These are phyloP conservation scores for Clavispora santaluciae DNA, from an alignment of 805 yeast genomes.

Conservation along the genomic window DNA sequence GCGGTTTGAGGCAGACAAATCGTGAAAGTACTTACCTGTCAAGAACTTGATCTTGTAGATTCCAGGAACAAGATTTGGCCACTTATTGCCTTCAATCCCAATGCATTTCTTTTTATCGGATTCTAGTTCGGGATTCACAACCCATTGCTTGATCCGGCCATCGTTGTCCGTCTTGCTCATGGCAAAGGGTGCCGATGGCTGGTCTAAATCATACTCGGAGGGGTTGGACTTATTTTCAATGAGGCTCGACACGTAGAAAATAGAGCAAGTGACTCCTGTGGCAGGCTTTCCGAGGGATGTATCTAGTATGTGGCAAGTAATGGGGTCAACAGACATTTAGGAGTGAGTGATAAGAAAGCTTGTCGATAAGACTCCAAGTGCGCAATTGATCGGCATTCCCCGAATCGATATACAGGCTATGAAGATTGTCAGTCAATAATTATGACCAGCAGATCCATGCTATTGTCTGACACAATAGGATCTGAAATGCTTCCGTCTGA, in stretches of 20 bases:
- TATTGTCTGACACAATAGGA: not conserved
- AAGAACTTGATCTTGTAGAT: constrained; percentile 72
- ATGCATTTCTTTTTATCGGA: constrained; percentile 11
- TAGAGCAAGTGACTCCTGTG: constrained; percentile 60
- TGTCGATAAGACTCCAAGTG: not conserved
- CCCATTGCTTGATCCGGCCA: constrained; percentile 77
- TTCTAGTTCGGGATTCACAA: constrained; percentile 33
- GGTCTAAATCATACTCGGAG: constrained; percentile 22
- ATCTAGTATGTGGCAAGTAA: constrained; percentile 87
- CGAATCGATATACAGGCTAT: not conserved
- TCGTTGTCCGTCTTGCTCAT: constrained; percentile 68
- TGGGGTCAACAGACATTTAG: constrained; percentile 42
- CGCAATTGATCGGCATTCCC: not conserved
- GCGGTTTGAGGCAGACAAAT: constrained; percentile 22
- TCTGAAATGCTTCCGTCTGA: not conserved
- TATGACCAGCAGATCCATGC: not conserved
- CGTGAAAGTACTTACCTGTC: constrained; percentile 60
- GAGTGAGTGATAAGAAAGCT: not conserved
- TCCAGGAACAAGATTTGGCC: constrained; percentile 54
- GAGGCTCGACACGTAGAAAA: constrained; percentile 37
- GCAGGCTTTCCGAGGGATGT: constrained; percentile 86
- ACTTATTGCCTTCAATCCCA: constrained; percentile 32
- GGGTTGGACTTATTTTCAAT: constrained; percentile 20
- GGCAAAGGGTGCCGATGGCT: constrained; percentile 47
- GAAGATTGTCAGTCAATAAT: not conserved